Evolutionary conservation across 2,329 filamentous ascomycete genomes (phyloP).

Genomic region (Alternaria arborescens): DNA sequence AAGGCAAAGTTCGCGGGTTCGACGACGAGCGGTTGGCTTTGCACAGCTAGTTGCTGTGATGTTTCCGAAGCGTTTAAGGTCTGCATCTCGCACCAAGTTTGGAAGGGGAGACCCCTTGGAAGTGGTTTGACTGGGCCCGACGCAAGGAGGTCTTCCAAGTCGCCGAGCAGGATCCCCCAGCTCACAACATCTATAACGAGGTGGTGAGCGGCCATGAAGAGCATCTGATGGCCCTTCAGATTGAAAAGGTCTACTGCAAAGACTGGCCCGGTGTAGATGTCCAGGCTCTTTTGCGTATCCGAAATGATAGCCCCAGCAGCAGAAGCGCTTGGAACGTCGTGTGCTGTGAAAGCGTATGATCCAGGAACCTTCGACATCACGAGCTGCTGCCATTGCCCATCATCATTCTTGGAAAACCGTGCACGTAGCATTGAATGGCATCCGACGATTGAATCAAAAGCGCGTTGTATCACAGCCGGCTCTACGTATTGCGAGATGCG

Average conservation of each 20-base stretch:
- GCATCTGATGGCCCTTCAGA: conserved; percentile 28
- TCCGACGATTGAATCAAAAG: conserved; percentile 34
- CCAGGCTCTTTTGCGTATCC: conserved; percentile 36
- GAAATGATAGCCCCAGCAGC: conserved; percentile 28
- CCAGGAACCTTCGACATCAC: conserved; percentile 17
- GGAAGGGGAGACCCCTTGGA: conserved; percentile 40
- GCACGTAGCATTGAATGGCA: conserved; percentile 49
- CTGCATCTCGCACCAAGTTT: conserved; percentile 42
- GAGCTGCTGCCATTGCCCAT: conserved; percentile 35
- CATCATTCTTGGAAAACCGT: conserved; percentile 29
- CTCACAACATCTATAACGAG: conserved; percentile 47
- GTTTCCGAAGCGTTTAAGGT: conserved; percentile 24
- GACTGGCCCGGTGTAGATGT: conserved; percentile 41
- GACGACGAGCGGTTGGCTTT: conserved; percentile 20
- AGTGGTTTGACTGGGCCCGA: conserved; percentile 18
- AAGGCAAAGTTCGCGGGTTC: conserved; percentile 36
- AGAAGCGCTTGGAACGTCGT: conserved; percentile 16
- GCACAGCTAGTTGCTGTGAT: conserved; percentile 15
- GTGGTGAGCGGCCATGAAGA: conserved; percentile 45
- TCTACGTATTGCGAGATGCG: conserved; percentile 42
- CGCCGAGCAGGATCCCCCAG: conserved; percentile 44
- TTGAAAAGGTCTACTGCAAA: conserved; percentile 41
- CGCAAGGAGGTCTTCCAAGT: conserved; percentile 43
- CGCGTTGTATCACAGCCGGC: conserved; percentile 28
- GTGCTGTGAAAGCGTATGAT: conserved; percentile 33